These are phyloP conservation scores for Pythium chondricola DNA, from an alignment of 352 stramenopile species.

Conservation along the genomic window DNA sequence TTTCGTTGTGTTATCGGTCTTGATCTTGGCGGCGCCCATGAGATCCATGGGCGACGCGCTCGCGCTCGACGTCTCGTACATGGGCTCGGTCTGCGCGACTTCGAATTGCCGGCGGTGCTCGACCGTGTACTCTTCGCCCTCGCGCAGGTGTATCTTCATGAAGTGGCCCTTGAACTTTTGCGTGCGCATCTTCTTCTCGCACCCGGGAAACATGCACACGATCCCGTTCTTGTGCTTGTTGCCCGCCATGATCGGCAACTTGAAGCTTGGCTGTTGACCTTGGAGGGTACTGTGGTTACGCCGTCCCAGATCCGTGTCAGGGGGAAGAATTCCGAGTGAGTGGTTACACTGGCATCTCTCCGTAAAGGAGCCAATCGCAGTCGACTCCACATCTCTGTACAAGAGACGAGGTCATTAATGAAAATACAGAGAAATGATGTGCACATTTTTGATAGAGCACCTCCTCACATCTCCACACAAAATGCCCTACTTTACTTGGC, in stretches of 20 bases:
- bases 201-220: slow-evolving; percentile 74
- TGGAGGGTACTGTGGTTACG: slow-evolving; percentile 8
- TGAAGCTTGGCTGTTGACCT: slow-evolving; percentile 10
- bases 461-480: no score
- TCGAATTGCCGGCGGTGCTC: slow-evolving; percentile 74
- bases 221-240: slow-evolving; percentile 90
- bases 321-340: slow-evolving; percentile 8
- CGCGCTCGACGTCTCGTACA: slow-evolving; percentile 19
- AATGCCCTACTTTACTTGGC: slow-evolving; percentile 22
- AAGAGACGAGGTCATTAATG: no score
- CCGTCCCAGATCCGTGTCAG: background rate
- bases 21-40: slow-evolving; percentile 13
- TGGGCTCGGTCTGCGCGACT: slow-evolving; percentile 55
- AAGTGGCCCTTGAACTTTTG: slow-evolving; percentile 88
- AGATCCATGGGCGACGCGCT: slow-evolving; percentile 16
- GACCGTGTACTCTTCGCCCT: slow-evolving; percentile 72
- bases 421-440: background rate
- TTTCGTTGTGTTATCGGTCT: slow-evolving; percentile 10
- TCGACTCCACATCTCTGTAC: no score
- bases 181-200: slow-evolving; percentile 80
- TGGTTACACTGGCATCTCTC: slow-evolving; percentile 31
- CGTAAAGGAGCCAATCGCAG: slow-evolving; percentile 10
- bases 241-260: slow-evolving; percentile 47
- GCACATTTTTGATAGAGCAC: background rate
- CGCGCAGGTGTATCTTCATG: slow-evolving; percentile 62